Evolutionary conservation across 2,329 filamentous ascomycete species (phyloP), one percentile per base, ranked within the genome.

Genomic region (Colletotrichum navitas): DNA sequence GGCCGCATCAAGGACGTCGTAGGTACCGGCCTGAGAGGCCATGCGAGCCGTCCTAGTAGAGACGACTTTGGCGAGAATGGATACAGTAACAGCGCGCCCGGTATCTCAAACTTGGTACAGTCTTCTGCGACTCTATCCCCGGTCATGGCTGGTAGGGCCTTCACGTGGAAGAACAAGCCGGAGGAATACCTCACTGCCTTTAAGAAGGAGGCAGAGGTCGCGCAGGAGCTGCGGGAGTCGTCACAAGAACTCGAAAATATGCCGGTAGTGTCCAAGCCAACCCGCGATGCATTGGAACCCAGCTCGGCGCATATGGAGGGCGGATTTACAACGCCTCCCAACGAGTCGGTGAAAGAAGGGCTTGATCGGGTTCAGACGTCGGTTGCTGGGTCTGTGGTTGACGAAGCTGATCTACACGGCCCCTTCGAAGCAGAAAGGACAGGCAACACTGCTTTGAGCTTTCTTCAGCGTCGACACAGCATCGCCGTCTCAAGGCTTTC

Each of bases 1-100:
- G 93, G 93, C 1, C 91, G 93, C 45, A 94, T 98, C 79, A 95
- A 95, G 78, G 94, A 95, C 78, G 94, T 91, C 3, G 92, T 97
- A 45, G 93, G 93, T 1, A 85, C 86, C 18, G 83, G 83, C 14
- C 78, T 85, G n/a, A 85, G 85, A 74, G 86, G 87, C 1, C 88
- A 91, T 71, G 76, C 78, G 58, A 85, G 80, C 74, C 86, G 87
- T 18, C 84, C 85, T n/a, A 90, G 89, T 5, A 88, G 84, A 75
- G 89, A 91, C 66, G 89, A 89, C n/a, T 80, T 80, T 43, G 75
- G 79, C 29, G 85, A 87, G 43, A 79, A 77, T 52, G 77, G 77
- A 5, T 77, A 78, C 52, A 75, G 78, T 26, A 75, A 78, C 26
- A 79, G 76, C 34, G 34, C 59, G n/a, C 80, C 78, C 5, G 81